These are phyloP conservation scores for Musa acuminata DNA, from an alignment of 176 grass and related monocot genomes.

Conservation along the genomic window DNA sequence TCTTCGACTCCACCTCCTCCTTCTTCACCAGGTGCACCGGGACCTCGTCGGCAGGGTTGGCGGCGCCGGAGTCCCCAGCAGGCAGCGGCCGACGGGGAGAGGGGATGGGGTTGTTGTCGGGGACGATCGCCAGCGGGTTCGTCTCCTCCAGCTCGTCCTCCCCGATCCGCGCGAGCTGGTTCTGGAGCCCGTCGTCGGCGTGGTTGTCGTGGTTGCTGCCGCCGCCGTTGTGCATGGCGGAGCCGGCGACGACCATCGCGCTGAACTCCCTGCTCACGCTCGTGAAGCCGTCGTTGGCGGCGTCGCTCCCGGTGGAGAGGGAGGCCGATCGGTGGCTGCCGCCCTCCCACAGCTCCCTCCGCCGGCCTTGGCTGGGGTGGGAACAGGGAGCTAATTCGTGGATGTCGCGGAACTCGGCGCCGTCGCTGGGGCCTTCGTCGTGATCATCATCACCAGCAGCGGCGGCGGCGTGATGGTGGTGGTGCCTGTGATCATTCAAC, in stretches of 20 bases:
- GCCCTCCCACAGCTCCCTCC: constrained; percentile 35
- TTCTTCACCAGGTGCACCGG: constrained; percentile 67
- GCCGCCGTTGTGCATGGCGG: constrained; percentile 35
- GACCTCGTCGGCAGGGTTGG: constrained; percentile 17
- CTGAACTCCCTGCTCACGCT: constrained; percentile 74
- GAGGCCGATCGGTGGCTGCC: constrained; percentile 50
- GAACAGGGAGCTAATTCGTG: constrained; percentile 33
- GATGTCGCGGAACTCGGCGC: constrained; percentile 73
- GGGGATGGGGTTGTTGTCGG: constrained; percentile 59
- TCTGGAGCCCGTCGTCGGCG: constrained; percentile 10
- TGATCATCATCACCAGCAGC: background rate
- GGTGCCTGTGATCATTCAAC: constrained; percentile 25
- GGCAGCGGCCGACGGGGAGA: constrained; percentile 31
- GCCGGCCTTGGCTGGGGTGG: constrained; percentile 26
- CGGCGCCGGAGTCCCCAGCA: background rate
- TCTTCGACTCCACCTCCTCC: constrained; percentile 94
- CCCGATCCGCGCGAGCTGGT: constrained; percentile 47
- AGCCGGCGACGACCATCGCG: constrained; percentile 66
- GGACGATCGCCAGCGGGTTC: constrained; percentile 82
- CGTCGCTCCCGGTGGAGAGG: constrained; percentile 25
- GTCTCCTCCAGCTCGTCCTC: constrained; percentile 84
- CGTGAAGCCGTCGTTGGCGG: constrained; percentile 35
- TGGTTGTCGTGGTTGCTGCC: background rate
- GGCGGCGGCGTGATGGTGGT: background rate
- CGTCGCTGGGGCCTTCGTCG: constrained; percentile 6